phyloP scores from a whole-genome alignment of 192 early-diverging fungal genomes.

The Gigaspora rosea region DNA sequence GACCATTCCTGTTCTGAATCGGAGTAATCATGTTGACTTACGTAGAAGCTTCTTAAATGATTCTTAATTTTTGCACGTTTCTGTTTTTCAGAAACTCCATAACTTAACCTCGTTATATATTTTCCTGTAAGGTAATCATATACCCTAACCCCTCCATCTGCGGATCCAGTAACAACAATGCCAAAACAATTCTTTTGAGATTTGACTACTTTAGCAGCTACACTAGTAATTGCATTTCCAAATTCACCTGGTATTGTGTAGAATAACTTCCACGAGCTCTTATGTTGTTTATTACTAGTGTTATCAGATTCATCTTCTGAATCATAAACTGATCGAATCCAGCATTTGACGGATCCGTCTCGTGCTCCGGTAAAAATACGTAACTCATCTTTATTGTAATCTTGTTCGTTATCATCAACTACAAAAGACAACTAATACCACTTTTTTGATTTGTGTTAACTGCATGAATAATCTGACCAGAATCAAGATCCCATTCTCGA shows the following conservation, averaged over 20 bases:
- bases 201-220: slow-evolving; percentile 22
- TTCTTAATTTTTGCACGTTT: slow-evolving; percentile 9
- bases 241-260: slow-evolving; percentile 10
- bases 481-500: slow-evolving; percentile 30
- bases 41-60: not conserved
- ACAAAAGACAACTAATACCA: slow-evolving; percentile 25
- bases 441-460: slow-evolving; percentile 28
- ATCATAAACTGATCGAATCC: not conserved
- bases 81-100: slow-evolving; percentile 2
- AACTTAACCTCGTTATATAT: slow-evolving; percentile 15
- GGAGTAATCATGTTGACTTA: too few species aligned
- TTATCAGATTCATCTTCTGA: not conserved
- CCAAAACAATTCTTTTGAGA: slow-evolving; percentile 6
- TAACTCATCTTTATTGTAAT: slow-evolving; percentile 11
- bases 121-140: slow-evolving; percentile 26
- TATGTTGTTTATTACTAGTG: not conserved
- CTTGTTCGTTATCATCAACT: not conserved
- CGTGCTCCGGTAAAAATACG: slow-evolving; percentile 18
- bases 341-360: too few species aligned
- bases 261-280: slow-evolving; percentile 21
- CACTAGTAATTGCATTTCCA: slow-evolving; percentile 23
- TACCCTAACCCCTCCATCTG: slow-evolving; percentile 23
- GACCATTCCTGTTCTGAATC: slow-evolving; percentile 10
- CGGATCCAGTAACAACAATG: slow-evolving; percentile 22
- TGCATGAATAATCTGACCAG: slow-evolving; percentile 18